phyloP scores from a whole-genome alignment of 345 rosid genomes.

The Noccaea bulbosa region DNA sequence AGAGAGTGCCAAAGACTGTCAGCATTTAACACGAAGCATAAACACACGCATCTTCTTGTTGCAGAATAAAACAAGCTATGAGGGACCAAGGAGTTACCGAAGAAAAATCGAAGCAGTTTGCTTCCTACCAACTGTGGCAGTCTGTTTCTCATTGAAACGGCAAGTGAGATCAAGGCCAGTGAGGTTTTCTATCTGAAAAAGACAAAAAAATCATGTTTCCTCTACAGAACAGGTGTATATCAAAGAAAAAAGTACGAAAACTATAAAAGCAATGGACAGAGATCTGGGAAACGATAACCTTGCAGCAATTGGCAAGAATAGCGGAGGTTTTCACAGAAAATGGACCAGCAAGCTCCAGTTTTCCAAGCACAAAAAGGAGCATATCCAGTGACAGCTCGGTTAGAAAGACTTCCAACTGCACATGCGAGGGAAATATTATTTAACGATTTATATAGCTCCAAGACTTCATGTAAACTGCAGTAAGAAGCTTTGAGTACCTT shows the following conservation, averaged over 20 bases:
- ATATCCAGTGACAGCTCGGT: constrained; percentile 84
- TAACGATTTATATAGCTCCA: constrained; percentile 28
- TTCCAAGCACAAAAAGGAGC: constrained; percentile 74
- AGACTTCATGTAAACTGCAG: constrained; percentile 20
- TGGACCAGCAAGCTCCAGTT: constrained; percentile 88
- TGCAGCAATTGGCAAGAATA: constrained; percentile 80
- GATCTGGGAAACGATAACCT: constrained; percentile 52
- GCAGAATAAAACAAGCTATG: constrained; percentile 13
- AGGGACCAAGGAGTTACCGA: constrained; percentile 57
- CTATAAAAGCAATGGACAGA: constrained; percentile 17
- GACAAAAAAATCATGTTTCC: constrained; percentile 7
- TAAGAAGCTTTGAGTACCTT: constrained; percentile 51
- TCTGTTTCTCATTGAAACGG: constrained; percentile 58
- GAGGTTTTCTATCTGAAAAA: constrained; percentile 80
- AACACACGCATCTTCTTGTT: constrained; percentile 29
- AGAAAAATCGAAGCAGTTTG: constrained; percentile 71
- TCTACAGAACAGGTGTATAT: constrained; percentile 10
- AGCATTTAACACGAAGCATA: constrained; percentile 15
- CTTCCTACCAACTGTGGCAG: constrained; percentile 58
- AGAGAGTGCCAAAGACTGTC: constrained; percentile 26
- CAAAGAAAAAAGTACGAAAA: constrained; percentile 9
- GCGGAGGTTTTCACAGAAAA: constrained; percentile 67
- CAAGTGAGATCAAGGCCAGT: constrained; percentile 72
- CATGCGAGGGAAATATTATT: constrained; percentile 40
- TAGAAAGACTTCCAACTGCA: constrained; percentile 72